These are phyloP conservation scores for Ogataea chonburiensis DNA, from an alignment of 805 yeast species.

Conservation along the genomic window DNA sequence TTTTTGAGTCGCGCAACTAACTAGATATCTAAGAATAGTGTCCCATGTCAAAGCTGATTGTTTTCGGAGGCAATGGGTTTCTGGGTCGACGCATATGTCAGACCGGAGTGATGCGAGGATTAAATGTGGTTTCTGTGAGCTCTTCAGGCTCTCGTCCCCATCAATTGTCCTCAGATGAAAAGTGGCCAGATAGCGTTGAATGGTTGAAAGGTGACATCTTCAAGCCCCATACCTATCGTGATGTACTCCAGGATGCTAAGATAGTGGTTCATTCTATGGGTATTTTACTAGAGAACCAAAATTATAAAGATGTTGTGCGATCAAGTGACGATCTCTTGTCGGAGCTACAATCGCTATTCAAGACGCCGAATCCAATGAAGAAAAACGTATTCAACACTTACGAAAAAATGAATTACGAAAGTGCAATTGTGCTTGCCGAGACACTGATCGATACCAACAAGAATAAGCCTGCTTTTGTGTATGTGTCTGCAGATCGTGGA, in stretches of 20 bases:
- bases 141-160: slow-evolving; percentile 55
- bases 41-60: slow-evolving; percentile 38
- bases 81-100: slow-evolving; percentile 71
- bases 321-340: slow-evolving; percentile 28
- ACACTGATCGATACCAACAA: slow-evolving; percentile 37
- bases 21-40: slow-evolving; percentile 6
- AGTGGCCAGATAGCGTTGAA: slow-evolving; percentile 57
- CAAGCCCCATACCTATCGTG: slow-evolving; percentile 55
- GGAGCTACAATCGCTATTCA: slow-evolving; percentile 41
- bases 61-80: slow-evolving; percentile 89
- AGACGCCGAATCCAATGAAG: slow-evolving; percentile 64
- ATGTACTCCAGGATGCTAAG: slow-evolving; percentile 46
- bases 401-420: slow-evolving; percentile 63
- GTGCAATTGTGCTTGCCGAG: slow-evolving; percentile 65
- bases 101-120: slow-evolving; percentile 60
- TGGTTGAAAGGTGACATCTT: slow-evolving; percentile 73
- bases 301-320: slow-evolving; percentile 58
- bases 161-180: slow-evolving; percentile 31
- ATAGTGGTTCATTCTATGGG: slow-evolving; percentile 87
- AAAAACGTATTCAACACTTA: slow-evolving; percentile 48
- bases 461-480: slow-evolving; percentile 50
- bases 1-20: not conserved
- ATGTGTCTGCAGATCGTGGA: slow-evolving; percentile 77
- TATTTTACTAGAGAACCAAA: slow-evolving; percentile 62
- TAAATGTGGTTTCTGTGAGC: slow-evolving; percentile 59